Percentiles rank a stretch among this genome's conserved stretches.
These are phyloP conservation scores for Curvularia eragrostidis DNA, from an alignment of 2,329 filamentous ascomycete genomes.

Conservation along the genomic window DNA sequence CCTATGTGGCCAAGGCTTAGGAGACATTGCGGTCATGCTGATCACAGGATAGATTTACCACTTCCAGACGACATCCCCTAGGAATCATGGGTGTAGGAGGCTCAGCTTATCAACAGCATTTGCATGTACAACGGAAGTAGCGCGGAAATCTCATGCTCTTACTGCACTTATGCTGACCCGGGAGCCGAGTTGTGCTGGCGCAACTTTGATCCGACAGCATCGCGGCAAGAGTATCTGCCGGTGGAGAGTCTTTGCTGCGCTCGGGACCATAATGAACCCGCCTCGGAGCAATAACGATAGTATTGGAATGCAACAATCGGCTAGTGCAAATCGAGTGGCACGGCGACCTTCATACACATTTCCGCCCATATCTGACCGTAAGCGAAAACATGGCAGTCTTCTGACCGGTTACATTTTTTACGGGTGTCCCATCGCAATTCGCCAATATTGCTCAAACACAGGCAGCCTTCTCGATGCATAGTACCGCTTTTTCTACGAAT, in stretches of 20 bases:
- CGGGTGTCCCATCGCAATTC: neutral
- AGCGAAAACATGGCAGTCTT: neutral
- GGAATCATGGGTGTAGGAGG: constrained; percentile 22
- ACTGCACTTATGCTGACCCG: constrained; percentile 7
- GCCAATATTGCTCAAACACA: neutral
- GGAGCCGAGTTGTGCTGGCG: neutral
- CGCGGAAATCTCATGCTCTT: constrained; percentile 13
- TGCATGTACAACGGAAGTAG: constrained; percentile 16
- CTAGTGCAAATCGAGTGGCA: constrained; percentile 3
- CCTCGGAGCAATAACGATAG: neutral
- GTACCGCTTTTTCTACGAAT: neutral
- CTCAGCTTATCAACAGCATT: constrained; percentile 22
- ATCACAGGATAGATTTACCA: constrained; percentile 14
- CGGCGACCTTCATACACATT: constrained; percentile 3
- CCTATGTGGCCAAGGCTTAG: neutral
- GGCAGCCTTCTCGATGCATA: neutral
- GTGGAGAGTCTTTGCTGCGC: neutral
- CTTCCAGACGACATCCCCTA: constrained; percentile 30
- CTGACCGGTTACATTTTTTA: neutral
- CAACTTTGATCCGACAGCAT: neutral
- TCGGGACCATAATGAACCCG: too few species aligned
- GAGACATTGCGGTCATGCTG: neutral
- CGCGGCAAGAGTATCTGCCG: neutral
- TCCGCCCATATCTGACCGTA: neutral
- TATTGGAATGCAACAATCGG: neutral